A percentile compares a stretch with the other conserved stretches of the same genome.
These are phyloP conservation scores for Starmera stellimalicola DNA, from an alignment of 1,139 yeast genomes.

Conservation along the genomic window DNA sequence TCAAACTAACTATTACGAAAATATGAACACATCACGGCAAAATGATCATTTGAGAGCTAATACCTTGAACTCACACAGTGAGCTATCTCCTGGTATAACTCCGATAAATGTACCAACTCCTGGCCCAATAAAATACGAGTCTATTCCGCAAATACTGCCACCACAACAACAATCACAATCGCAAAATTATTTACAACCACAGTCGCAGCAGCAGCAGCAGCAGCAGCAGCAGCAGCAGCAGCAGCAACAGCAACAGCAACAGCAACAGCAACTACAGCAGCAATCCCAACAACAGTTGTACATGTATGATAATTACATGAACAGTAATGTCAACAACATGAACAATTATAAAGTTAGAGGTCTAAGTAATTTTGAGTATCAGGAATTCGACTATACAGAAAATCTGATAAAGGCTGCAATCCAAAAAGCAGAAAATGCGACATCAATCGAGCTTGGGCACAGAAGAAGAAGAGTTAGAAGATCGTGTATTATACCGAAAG, in stretches of 20 bases:
- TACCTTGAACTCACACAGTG: too few relatives aligned
- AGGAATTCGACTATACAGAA: too few relatives aligned
- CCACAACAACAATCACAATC: background rate
- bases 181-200: background rate
- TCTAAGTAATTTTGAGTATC: slow-evolving; percentile 4
- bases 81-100: too few relatives aligned
- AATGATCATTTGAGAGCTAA: too few relatives aligned
- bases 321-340: slow-evolving; percentile 1
- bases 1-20: too few relatives aligned
- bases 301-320: background rate
- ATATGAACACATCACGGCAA: too few relatives aligned
- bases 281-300: background rate
- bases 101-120: too few relatives aligned
- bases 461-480: slow-evolving; percentile 7
- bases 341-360: slow-evolving; percentile 1
- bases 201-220: background rate
- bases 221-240: background rate
- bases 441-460: slow-evolving; percentile 7
- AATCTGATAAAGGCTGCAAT: slow-evolving; percentile 7
- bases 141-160: too few relatives aligned
- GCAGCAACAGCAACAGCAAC: background rate
- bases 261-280: background rate
- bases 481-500: slow-evolving; percentile 3
- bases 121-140: too few relatives aligned
- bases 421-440: slow-evolving; percentile 9